Base-by-base conservation (phyloP, 805 yeast species). In the Saturnispora hagleri region DNA sequence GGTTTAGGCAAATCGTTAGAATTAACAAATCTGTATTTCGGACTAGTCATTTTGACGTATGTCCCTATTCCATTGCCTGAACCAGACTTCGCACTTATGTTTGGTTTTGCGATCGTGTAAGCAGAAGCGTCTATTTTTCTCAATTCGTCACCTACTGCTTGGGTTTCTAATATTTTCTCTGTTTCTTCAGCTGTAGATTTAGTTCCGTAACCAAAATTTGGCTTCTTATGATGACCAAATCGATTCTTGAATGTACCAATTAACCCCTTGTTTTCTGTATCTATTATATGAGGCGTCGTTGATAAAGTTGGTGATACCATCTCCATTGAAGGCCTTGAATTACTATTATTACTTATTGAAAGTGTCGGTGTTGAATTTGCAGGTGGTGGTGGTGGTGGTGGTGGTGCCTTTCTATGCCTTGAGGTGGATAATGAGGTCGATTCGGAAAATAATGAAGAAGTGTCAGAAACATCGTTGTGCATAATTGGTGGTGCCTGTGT, bases 1-100 rank as follows among this genome's bases (percentile, higher is more conserved):
- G 99, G 98, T 58, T 80, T 81, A 0, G 99, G 98, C 44, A 93
- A 71, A 24, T 88, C 84, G 43, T 70, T 67, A 17, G 77, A 74
- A 63, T 86, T 86, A 3, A 71, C 63, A 73, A 88, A 90, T 57
- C 75, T 77, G 72, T 83, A 89, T 59, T 90, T 71, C n/a, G 73
- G 66, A 62, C 86, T 93, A 58, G 87, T 88, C 47, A 89, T 86
- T 4, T 67, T 70, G 3, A 80, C 56, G 54, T 68, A 72, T 0
- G 53, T 42, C 13, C 46, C 18, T 2, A 22, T 22, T 9, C 18
- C 40, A 18, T 20, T 35, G 13, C 17, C 28, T n/a, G 60, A 60
- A 22, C 53, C 55, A 1, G 62, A 50, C 10, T 59, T 40, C 3
- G 41, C 42, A 12, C n/a, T 24, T 9, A 18, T 20, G 9, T 15